These are phyloP conservation scores for Lyophyllum atratum DNA, from an alignment of 768 basidiomycete species.

Conservation along the genomic window DNA sequence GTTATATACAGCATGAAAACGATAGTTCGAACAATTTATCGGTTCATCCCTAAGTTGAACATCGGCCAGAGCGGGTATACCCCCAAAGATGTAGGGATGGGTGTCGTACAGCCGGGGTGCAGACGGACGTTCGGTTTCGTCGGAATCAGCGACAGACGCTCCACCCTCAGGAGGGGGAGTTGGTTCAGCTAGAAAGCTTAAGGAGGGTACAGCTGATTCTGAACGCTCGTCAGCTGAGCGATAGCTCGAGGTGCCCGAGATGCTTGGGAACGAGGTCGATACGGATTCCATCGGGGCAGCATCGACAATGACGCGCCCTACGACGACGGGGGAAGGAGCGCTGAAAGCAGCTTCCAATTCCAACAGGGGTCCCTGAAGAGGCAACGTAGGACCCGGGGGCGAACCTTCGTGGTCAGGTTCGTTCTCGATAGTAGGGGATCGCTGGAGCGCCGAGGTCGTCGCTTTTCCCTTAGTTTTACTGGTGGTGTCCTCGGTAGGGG, in stretches of 20 bases:
- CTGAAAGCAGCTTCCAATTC: neutral
- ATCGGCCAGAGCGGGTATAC: neutral
- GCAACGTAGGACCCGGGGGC: neutral
- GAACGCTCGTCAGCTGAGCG: neutral
- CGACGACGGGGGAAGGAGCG: neutral
- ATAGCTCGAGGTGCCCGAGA: neutral
- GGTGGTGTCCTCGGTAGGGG: neutral
- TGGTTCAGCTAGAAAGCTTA: neutral
- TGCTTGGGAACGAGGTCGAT: neutral
- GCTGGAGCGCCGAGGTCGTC: neutral
- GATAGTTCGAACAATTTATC: neutral
- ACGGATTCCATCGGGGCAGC: neutral
- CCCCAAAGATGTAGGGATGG: neutral
- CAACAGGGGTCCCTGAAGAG: neutral
- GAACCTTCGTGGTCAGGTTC: neutral
- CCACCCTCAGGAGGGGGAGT: too few relatives aligned
- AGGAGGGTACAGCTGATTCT: neutral
- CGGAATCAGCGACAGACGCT: too few relatives aligned
- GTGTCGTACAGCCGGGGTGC: too few relatives aligned
- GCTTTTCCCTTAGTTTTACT: neutral
- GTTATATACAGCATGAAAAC: neutral
- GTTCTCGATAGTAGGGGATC: neutral
- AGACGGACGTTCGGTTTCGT: too few relatives aligned
- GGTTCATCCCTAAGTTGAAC: neutral
- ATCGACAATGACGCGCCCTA: neutral